Percentiles rank a stretch among this genome's conserved stretches.
Evolutionary conservation across 352 stramenopile species (phyloP).

Genomic region (Thraustochytrium striatum): DNA sequence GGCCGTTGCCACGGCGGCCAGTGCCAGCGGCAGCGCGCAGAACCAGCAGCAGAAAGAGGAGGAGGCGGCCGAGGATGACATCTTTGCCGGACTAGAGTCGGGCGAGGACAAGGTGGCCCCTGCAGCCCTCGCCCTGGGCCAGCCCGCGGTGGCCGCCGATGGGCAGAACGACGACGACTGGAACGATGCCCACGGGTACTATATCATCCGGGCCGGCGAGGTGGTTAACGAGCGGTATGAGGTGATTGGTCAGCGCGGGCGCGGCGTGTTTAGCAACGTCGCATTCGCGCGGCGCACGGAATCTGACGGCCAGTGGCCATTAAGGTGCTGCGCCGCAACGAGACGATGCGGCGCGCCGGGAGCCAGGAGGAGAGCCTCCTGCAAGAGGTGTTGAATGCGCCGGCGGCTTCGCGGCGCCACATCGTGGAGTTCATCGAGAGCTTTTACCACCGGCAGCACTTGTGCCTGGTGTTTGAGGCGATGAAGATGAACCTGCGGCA

Average conservation of each 20-base stretch:
- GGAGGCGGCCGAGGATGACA: too few species aligned
- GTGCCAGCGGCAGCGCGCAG: too few species aligned
- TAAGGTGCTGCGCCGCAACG: constrained; percentile 91
- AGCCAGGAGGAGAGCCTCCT: constrained; percentile 74
- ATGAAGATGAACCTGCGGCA: constrained; percentile 96
- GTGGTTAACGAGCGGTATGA: constrained; percentile 35
- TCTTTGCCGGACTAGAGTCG: too few species aligned
- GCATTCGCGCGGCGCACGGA: constrained; percentile 5
- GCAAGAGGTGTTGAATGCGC: constrained; percentile 65
- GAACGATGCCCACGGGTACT: constrained; percentile 59
- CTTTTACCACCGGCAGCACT: constrained; percentile 88
- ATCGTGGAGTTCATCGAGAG: constrained; percentile 72
- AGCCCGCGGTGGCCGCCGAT: too few species aligned
- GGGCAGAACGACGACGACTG: constrained; percentile 32
- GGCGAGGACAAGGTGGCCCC: too few species aligned
- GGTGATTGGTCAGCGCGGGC: constrained; percentile 9
- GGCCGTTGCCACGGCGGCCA: too few species aligned
- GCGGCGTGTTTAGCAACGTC: constrained; percentile 43
- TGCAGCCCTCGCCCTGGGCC: too few species aligned
- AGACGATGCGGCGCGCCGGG: constrained; percentile 92
- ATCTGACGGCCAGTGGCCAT: constrained; percentile 60
- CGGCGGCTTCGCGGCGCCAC: constrained; percentile 72
- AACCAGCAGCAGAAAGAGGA: too few species aligned
- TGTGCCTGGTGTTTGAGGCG: constrained; percentile 92
- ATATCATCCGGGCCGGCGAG: constrained; percentile 61